phyloP scores from a whole-genome alignment of 345 rosid genomes.

The Eucalyptus leucophloia region DNA sequence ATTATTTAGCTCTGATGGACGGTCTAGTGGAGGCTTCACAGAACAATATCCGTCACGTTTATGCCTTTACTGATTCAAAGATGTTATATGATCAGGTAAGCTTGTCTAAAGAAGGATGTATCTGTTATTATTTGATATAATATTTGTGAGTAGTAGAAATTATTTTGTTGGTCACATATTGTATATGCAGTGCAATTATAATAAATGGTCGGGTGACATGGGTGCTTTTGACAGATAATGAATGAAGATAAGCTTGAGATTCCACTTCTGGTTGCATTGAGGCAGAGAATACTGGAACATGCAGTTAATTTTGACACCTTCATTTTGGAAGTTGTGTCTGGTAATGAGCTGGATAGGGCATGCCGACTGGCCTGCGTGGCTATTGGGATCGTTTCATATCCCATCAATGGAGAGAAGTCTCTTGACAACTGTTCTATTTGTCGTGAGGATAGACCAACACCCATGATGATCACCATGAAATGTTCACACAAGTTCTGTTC shows the following conservation, averaged over 20 bases:
- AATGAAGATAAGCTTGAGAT: conserved; percentile 45
- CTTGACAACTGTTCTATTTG: conserved; percentile 71
- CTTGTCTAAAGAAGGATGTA: background rate
- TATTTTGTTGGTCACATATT: background rate
- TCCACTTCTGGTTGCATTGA: conserved; percentile 63
- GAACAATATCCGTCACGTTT: conserved; percentile 40
- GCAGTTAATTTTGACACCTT: conserved; percentile 52
- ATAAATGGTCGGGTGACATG: background rate
- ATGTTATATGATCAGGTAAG: conserved; percentile 55
- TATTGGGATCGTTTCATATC: conserved; percentile 56
- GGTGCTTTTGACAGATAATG: conserved; percentile 33
- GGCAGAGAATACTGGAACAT: conserved; percentile 65
- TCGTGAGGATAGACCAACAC: conserved; percentile 66
- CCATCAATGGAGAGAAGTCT: conserved; percentile 17
- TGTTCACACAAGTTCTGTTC: conserved; percentile 95
- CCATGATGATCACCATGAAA: conserved; percentile 73
- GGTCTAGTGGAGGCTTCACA: conserved; percentile 65
- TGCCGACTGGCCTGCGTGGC: conserved; percentile 69
- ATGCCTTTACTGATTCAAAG: conserved; percentile 71
- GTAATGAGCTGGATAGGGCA: conserved; percentile 45
- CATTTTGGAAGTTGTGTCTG: conserved; percentile 48
- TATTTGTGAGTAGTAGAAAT: background rate
- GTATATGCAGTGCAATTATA: background rate
- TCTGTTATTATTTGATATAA: background rate
- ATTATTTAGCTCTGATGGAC: conserved; percentile 81